Conservation (phyloP, 768 basidiomycete species). For the Boletus subcaerulescens region DNA sequence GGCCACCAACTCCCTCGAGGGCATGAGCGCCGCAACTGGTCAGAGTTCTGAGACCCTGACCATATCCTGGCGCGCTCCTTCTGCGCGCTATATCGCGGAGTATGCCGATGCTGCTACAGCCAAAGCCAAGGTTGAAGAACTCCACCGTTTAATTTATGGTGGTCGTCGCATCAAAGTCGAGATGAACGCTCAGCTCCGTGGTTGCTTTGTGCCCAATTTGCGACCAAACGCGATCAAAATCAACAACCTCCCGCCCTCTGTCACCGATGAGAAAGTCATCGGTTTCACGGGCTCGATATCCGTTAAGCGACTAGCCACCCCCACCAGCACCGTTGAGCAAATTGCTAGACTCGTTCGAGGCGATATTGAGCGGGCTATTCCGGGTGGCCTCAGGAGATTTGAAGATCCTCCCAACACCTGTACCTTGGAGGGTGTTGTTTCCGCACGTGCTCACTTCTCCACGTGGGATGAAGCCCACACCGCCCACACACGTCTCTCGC, state of each 20-base stretch:
- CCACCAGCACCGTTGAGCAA: constrained; percentile 16
- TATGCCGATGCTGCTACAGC: constrained; percentile 31
- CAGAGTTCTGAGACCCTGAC: constrained; percentile 40
- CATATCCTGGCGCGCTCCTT: constrained; percentile 52
- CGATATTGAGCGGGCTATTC: constrained; percentile 21
- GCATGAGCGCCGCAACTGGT: constrained; percentile 39
- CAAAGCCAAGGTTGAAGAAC: constrained; percentile 30
- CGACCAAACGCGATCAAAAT: constrained; percentile 41
- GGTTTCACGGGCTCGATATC: constrained; percentile 29
- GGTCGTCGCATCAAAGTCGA: constrained; percentile 48
- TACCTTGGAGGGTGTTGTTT: constrained; percentile 32
- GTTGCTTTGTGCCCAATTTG: constrained; percentile 25
- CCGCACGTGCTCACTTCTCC: constrained; percentile 44
- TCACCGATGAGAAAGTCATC: constrained; percentile 25
- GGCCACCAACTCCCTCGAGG: constrained; percentile 36
- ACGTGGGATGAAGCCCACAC: constrained; percentile 47
- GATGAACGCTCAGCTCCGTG: constrained; percentile 40
- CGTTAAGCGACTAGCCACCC: constrained; percentile 25
- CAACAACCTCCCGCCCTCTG: constrained; percentile 35
- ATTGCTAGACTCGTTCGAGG: constrained; percentile 22
- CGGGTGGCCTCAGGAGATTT: constrained; percentile 23
- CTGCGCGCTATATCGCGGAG: constrained; percentile 42
- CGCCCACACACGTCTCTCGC: constrained; percentile 36
- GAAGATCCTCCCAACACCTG: constrained; percentile 21
- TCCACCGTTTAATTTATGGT: constrained; percentile 36